These are phyloP conservation scores for Diaporthe batatas DNA, from an alignment of 2,329 filamentous ascomycete species.

Conservation along the genomic window DNA sequence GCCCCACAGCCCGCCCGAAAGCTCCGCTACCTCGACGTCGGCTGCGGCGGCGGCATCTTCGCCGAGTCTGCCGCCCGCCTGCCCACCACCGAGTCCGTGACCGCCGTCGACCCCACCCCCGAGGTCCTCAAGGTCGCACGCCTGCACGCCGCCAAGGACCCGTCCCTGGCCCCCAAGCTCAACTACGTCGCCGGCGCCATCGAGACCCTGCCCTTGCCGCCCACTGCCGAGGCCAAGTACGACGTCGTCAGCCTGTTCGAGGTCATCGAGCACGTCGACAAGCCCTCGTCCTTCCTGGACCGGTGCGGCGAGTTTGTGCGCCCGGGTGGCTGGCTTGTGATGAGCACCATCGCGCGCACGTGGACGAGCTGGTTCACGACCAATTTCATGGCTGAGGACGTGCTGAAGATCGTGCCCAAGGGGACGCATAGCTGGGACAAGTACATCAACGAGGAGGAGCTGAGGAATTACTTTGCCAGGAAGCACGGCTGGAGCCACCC, in stretches of 20 bases:
- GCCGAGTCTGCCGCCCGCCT: constrained; percentile 86
- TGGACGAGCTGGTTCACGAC: constrained; percentile 93
- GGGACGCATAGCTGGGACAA: constrained; percentile 98
- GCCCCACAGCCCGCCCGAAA: constrained; percentile 52
- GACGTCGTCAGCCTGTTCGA: constrained; percentile 93
- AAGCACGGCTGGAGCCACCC: constrained; percentile 71
- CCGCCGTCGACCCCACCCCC: constrained; percentile 82
- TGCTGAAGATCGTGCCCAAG: constrained; percentile 87
- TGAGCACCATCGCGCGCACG: constrained; percentile 92
- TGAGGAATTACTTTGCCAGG: constrained; percentile 68
- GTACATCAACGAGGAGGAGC: constrained; percentile 90
- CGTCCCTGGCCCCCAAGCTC: constrained; percentile 73
- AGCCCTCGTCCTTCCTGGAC: constrained; percentile 80
- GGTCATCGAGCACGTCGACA: constrained; percentile 91
- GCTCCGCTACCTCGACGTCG: constrained; percentile 87
- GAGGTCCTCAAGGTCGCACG: constrained; percentile 82
- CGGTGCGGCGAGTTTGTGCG: constrained; percentile 80
- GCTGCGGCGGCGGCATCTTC: constrained; percentile 97
- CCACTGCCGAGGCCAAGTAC: constrained; percentile 62
- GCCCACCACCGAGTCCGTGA: constrained; percentile 72
- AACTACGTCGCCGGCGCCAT: constrained; percentile 82
- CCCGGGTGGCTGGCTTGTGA: constrained; percentile 92
- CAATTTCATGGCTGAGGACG: constrained; percentile 90
- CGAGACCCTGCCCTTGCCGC: constrained; percentile 71
- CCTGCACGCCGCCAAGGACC: constrained; percentile 81